A percentile compares a stretch with the other conserved stretches of the same genome.
Evolutionary conservation across 1,139 yeast species (phyloP).

Genomic region (Candida glucosophila): DNA sequence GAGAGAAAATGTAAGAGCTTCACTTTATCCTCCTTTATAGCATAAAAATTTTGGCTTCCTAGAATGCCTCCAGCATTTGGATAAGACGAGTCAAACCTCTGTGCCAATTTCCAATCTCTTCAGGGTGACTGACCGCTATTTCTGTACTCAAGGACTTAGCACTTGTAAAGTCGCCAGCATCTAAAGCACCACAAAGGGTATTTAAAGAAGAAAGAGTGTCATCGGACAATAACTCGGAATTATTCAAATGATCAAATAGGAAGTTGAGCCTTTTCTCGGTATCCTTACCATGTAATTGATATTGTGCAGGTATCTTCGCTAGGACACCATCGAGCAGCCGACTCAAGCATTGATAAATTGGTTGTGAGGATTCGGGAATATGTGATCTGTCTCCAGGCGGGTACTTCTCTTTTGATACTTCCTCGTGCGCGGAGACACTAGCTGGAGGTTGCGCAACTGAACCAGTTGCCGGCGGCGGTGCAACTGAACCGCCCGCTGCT

Average conservation of each 20-base stretch:
- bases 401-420: slow-evolving; percentile 23
- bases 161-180: slow-evolving; percentile 42
- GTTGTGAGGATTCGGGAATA: slow-evolving; percentile 49
- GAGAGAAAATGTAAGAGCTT: too few species aligned
- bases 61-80: slow-evolving; percentile 57
- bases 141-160: slow-evolving; percentile 54
- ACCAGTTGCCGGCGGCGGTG: slow-evolving; percentile 5
- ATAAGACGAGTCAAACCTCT: slow-evolving; percentile 85
- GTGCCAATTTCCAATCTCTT: slow-evolving; percentile 88
- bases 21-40: too few species aligned
- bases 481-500: slow-evolving; percentile 2
- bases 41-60: too few species aligned
- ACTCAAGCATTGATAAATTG: slow-evolving; percentile 51
- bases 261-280: slow-evolving; percentile 75
- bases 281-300: slow-evolving; percentile 65
- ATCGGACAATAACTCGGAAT: slow-evolving; percentile 53
- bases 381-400: slow-evolving; percentile 70
- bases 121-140: slow-evolving; percentile 57
- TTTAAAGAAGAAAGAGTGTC: slow-evolving; percentile 50
- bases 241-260: slow-evolving; percentile 73
- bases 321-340: slow-evolving; percentile 51
- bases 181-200: slow-evolving; percentile 43
- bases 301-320: slow-evolving; percentile 72
- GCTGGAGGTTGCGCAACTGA: slow-evolving; percentile 1
- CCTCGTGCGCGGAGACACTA: too few species aligned